These are phyloP conservation scores for Mortierella sp. DNA, from an alignment of 371 early-diverging fungal species.

Conservation along the genomic window DNA sequence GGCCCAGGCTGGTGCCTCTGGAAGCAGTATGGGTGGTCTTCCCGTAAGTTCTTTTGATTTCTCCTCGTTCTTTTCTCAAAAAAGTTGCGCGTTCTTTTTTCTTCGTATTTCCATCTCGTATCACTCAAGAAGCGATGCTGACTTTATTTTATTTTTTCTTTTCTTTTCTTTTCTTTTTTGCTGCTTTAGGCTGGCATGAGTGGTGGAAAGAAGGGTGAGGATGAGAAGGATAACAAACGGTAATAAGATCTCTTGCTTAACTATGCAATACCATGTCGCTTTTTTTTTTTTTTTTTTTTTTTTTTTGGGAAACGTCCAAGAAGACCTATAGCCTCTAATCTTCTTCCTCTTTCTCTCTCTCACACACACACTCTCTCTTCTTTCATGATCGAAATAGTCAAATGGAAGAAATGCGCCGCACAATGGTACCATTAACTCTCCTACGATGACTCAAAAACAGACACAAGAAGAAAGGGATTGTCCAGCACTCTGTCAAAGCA, in stretches of 20 bases:
- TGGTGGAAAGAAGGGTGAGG: constrained; percentile 41
- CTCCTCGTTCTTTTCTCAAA: neutral
- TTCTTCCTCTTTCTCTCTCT: neutral
- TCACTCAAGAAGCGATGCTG: too few relatives aligned
- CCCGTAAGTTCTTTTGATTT: constrained; percentile 24
- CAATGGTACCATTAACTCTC: constrained; percentile 64
- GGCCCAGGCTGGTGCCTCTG: constrained; percentile 35
- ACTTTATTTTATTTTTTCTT: too few relatives aligned
- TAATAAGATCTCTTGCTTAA: constrained; percentile 33
- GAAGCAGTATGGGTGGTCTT: constrained; percentile 39
- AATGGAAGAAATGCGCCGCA: constrained; percentile 86
- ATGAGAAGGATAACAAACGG: constrained; percentile 52
- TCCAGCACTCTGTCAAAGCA: neutral
- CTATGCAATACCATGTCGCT: too few relatives aligned
- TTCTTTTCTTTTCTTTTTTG: neutral
- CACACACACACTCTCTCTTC: too few relatives aligned
- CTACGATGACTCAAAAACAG: neutral
- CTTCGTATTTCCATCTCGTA: too few relatives aligned
- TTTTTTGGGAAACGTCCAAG: too few relatives aligned
- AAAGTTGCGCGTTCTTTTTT: too few relatives aligned
- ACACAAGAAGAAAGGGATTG: neutral
- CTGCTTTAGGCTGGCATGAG: constrained; percentile 29
- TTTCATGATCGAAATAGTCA: constrained; percentile 61
- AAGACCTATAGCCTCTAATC: neutral
- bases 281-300: too few relatives aligned